phyloP scores from a whole-genome alignment of 2,329 filamentous ascomycete genomes.

The Xylariaceae sp. region DNA sequence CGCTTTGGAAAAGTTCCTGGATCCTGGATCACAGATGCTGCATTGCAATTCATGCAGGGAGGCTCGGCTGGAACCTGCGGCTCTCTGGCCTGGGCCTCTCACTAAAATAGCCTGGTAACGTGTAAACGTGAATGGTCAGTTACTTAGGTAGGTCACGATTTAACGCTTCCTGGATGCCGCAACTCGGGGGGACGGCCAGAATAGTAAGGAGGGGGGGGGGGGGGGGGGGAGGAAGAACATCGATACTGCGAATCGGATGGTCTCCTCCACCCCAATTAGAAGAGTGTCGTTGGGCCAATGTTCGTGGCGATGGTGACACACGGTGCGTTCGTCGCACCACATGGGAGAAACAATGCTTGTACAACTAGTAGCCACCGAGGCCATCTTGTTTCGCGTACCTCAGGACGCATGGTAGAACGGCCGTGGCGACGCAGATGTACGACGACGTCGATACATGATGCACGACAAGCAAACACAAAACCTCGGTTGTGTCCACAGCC shows the following conservation, averaged over 20 bases:
- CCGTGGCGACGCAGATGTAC: constrained; percentile 23
- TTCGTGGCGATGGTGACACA: constrained; percentile 35
- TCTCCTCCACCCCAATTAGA: constrained; percentile 30
- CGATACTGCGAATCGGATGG: constrained; percentile 35
- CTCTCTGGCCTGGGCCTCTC: constrained; percentile 23
- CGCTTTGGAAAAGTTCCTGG: constrained; percentile 25
- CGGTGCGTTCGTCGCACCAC: constrained; percentile 39
- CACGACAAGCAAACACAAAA: constrained; percentile 34
- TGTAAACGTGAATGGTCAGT: neutral
- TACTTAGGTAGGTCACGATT: constrained; percentile 2
- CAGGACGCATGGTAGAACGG: constrained; percentile 35
- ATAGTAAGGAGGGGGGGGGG: constrained; percentile 5
- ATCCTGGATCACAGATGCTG: constrained; percentile 24
- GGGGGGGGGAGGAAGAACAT: too few species aligned
- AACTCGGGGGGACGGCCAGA: constrained; percentile 9
- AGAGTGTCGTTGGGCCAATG: constrained; percentile 34
- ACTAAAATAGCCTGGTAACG: neutral
- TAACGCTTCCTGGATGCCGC: constrained; percentile 2
- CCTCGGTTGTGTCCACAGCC: constrained; percentile 40
- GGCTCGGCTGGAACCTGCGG: constrained; percentile 19
- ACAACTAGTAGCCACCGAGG: constrained; percentile 34
- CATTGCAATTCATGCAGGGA: constrained; percentile 27
- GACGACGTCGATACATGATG: constrained; percentile 32
- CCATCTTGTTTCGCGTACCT: constrained; percentile 39
- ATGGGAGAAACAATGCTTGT: constrained; percentile 37